Percentiles rank a stretch among this genome's conserved stretches.
These are phyloP conservation scores for Salinomyces thailandicus DNA, from an alignment of 2,329 filamentous ascomycete genomes.

Conservation along the genomic window DNA sequence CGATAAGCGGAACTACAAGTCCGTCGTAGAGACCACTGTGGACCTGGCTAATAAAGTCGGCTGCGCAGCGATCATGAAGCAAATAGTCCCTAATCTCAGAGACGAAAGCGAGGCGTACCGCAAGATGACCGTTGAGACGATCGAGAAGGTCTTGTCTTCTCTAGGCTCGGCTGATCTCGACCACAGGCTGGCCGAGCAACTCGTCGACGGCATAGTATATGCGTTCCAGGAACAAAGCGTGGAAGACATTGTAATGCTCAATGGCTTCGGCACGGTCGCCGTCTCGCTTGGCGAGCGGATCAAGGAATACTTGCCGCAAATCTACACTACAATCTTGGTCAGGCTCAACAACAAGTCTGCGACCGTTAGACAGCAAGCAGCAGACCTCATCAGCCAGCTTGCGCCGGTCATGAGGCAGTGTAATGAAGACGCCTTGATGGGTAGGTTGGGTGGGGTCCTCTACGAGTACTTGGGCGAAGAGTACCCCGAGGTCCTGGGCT, in stretches of 20 bases:
- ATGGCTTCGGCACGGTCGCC: constrained; percentile 94
- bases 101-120: constrained; percentile 96
- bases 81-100: constrained; percentile 90
- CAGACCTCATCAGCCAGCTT: constrained; percentile 91
- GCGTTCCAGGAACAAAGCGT: constrained; percentile 98
- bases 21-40: constrained; percentile 95
- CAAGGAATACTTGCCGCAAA: constrained; percentile 94
- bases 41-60: constrained; percentile 98
- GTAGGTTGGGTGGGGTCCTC: constrained; percentile 84
- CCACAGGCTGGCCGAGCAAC: constrained; percentile 79
- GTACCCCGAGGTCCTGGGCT: constrained; percentile 94
- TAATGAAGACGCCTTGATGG: constrained; percentile 89
- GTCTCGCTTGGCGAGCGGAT: constrained; percentile 88
- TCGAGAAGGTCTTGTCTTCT: constrained; percentile 91
- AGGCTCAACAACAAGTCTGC: constrained; percentile 95
- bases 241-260: constrained; percentile 90
- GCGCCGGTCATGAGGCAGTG: constrained; percentile 99
- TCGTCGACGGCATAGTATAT: constrained; percentile 90
- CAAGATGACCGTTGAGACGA: constrained; percentile 97
- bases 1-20: constrained; percentile 93
- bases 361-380: constrained; percentile 91
- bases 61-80: constrained; percentile 84
- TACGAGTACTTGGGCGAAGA: constrained; percentile 99
- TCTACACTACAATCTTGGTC: constrained; percentile 93
- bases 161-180: constrained; percentile 90